Percentiles rank a stretch among this genome's conserved stretches.
Conservation (phyloP, 805 yeast genomes). For the Candida xyloterini region DNA sequence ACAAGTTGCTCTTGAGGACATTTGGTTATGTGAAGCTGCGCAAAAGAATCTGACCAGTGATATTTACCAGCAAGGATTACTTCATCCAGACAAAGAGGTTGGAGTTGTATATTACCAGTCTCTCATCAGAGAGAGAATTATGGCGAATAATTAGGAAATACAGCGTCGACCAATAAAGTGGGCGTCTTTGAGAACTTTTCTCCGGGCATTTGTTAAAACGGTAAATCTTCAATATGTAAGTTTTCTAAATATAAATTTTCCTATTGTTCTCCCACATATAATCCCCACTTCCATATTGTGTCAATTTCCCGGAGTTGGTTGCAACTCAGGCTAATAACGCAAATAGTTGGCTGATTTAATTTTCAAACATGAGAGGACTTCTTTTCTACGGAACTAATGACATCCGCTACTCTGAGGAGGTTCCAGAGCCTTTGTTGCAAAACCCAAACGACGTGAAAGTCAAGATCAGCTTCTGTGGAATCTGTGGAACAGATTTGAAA, state of each 20-base stretch:
- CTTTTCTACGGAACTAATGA: slow-evolving; percentile 23
- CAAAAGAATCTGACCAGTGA: slow-evolving; percentile 27
- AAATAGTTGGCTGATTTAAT: background rate
- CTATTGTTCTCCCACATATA: background rate
- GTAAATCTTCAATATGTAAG: too few relatives aligned
- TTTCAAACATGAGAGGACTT: slow-evolving; percentile 20
- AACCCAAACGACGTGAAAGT: slow-evolving; percentile 40
- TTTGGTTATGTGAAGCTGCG: slow-evolving; percentile 30
- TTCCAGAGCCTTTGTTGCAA: slow-evolving; percentile 35
- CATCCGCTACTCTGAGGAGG: slow-evolving; percentile 18
- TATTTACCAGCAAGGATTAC: slow-evolving; percentile 25
- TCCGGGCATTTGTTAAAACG: too few relatives aligned
- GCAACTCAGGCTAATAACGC: background rate
- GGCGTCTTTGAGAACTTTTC: too few relatives aligned
- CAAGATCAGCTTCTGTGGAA: slow-evolving; percentile 49
- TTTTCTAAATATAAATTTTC: too few relatives aligned
- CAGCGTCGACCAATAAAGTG: too few relatives aligned
- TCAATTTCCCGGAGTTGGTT: background rate
- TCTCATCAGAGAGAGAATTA: slow-evolving; percentile 19
- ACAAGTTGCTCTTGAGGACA: slow-evolving; percentile 33
- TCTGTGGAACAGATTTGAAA: slow-evolving; percentile 58
- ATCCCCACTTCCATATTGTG: background rate
- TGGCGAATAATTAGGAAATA: slow-evolving; percentile 5
- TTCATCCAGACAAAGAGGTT: slow-evolving; percentile 30
- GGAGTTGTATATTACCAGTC: slow-evolving; percentile 25